phyloP scores from a whole-genome alignment of 192 early-diverging fungal genomes.

The Phycomyces blakesleeanus region DNA sequence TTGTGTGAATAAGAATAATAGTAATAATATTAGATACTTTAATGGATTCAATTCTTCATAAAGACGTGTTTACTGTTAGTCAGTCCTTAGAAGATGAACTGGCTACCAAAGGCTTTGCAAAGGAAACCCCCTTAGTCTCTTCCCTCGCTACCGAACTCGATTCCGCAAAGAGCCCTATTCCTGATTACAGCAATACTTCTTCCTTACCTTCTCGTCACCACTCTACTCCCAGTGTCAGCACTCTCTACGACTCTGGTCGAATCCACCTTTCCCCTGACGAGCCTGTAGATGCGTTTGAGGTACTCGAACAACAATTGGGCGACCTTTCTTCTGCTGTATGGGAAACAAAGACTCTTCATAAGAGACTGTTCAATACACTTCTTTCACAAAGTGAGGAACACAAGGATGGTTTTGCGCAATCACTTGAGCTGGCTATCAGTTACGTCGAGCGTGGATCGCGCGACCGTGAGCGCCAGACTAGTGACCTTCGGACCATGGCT shows the following conservation, averaged over 20 bases:
- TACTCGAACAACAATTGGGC: conserved; percentile 18
- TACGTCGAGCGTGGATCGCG: conserved; percentile 18
- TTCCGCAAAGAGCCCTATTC: neutral
- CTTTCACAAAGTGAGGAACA: conserved; percentile 2
- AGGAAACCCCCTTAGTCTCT: neutral
- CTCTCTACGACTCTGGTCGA: too few species aligned
- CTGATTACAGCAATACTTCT: neutral
- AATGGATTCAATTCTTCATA: neutral
- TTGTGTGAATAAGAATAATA: too few species aligned
- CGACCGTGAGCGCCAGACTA: conserved; percentile 24
- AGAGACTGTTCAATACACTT: conserved; percentile 23
- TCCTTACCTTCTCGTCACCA: neutral
- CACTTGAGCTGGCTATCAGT: conserved; percentile 23
- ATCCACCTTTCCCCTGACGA: too few species aligned
- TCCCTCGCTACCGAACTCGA: neutral
- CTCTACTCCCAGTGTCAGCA: too few species aligned
- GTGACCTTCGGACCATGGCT: conserved; percentile 15
- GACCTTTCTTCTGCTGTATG: conserved; percentile 22
- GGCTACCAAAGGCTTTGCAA: neutral
- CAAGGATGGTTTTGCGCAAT: conserved; percentile 14
- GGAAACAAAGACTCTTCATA: conserved; percentile 27
- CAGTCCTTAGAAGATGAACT: conserved; percentile 3
- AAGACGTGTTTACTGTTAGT: neutral
- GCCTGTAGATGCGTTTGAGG: conserved; percentile 12
- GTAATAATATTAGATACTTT: too few species aligned